Evolutionary conservation across 306 rosid species (phyloP).

Genomic region (Astragalus membranaceus): DNA sequence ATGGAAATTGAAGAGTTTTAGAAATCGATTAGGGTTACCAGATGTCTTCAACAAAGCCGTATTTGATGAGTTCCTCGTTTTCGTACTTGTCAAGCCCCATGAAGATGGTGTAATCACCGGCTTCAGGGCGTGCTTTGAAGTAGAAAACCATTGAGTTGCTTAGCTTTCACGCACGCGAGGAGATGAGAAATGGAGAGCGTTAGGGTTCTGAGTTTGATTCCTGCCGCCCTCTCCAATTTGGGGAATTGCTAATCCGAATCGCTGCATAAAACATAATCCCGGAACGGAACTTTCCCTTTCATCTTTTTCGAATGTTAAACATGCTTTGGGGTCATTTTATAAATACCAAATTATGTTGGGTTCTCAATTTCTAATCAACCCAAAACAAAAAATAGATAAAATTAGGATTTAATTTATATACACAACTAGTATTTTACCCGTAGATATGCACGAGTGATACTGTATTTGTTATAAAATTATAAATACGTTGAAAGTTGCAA

Average conservation of each 20-base stretch:
- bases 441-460: too few relatives aligned
- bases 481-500: too few relatives aligned
- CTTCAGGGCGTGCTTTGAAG: constrained; percentile 97
- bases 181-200: constrained; percentile 5
- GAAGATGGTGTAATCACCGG: constrained; percentile 90
- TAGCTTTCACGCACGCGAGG: constrained; percentile 7
- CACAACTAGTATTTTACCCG: too few relatives aligned
- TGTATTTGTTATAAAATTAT: too few relatives aligned
- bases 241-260: constrained; percentile 6
- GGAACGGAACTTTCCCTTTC: background rate
- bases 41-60: constrained; percentile 85
- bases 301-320: background rate
- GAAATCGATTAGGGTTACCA: constrained; percentile 46
- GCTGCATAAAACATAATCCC: constrained; percentile 3
- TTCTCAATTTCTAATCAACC: background rate
- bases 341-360: background rate
- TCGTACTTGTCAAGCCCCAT: constrained; percentile 98
- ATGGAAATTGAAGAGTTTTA: background rate
- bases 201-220: constrained; percentile 37
- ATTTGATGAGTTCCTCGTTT: constrained; percentile 99
- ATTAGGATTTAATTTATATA: too few relatives aligned
- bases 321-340: background rate
- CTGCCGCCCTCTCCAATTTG: background rate
- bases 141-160: constrained; percentile 67
- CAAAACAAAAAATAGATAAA: too few relatives aligned